Percentiles rank a stretch among this genome's conserved stretches.
phyloP scores from a whole-genome alignment of 495 filamentous ascomycete genomes.

The Penicillium maclennaniae region DNA sequence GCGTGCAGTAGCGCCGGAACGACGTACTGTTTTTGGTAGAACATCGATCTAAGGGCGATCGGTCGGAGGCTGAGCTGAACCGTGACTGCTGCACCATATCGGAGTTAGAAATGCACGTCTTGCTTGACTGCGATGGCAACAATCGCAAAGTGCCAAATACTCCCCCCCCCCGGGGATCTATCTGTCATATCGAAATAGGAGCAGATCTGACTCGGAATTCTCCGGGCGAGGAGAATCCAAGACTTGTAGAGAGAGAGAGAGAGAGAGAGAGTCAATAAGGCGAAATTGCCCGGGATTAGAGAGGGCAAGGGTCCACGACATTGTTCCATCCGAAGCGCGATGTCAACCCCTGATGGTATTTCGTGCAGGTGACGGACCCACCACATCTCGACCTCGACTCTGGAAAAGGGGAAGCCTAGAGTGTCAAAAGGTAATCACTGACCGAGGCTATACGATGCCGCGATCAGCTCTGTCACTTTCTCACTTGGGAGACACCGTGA shows the following conservation, averaged over 20 bases:
- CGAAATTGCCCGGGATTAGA: not conserved
- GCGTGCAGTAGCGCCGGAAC: not conserved
- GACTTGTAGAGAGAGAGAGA: too few relatives aligned
- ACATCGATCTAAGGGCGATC: not conserved
- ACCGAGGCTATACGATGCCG: not conserved
- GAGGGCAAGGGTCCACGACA: not conserved
- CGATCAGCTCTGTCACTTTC: slow-evolving; percentile 21
- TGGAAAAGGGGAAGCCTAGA: slow-evolving; percentile 18
- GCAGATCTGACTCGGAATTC: slow-evolving; percentile 7
- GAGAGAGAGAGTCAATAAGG: not conserved
- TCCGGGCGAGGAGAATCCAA: slow-evolving; percentile 5
- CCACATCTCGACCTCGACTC: slow-evolving; percentile 13
- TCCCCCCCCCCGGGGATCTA: not conserved
- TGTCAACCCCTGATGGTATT: slow-evolving; percentile 10
- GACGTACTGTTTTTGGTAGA: not conserved
- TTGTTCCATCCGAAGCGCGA: not conserved
- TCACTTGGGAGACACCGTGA: slow-evolving; percentile 9
- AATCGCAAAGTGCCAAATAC: not conserved
- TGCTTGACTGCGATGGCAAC: not conserved
- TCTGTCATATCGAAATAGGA: slow-evolving; percentile 2
- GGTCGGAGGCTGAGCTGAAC: not conserved
- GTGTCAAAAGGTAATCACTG: not conserved
- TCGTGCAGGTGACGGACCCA: slow-evolving; percentile 19
- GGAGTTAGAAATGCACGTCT: not conserved
- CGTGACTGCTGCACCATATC: not conserved